Evolutionary conservation across 2,329 filamentous ascomycete species (phyloP), one percentile per base, ranked within the genome.

Genomic region (Scorias spongiosa): DNA sequence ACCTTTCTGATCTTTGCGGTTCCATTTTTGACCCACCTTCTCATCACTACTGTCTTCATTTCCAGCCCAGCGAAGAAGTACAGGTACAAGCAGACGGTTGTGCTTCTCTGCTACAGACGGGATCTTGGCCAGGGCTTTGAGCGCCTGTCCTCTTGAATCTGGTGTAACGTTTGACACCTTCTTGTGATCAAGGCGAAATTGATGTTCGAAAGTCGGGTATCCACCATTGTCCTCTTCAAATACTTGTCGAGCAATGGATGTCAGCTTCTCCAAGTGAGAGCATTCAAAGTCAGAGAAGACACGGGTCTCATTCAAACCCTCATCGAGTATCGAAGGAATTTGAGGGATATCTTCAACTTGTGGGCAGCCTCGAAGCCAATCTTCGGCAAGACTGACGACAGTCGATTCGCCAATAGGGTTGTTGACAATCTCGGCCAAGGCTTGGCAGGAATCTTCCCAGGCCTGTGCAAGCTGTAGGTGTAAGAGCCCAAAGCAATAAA

Each of bases 401-500:
- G 74, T 67, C 29, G 81, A 78, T 57, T 95, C 87, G 17, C 84
- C 86, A 34, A 67, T 63, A 50, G 81, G 80, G 17, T 72, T 73
- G 51, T 84, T 74, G 15, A 79, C 75, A 43, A 98, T 78, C 42
- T 80, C 72, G 55, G 85, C 82, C 55, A 98, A 65, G 1, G 84
- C 78, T 44, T 78, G 74, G 42, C 81, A 77, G 1, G 84, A 76
- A 54, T 93, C 85, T 47, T 93, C 84, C 84, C 89, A 95, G 5
- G 93, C 70, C 30, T 86, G 86, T 1, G 87, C 76, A 50, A 95
- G 71, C 52, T 82, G 84, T 41, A 93, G 78, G 1, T 88, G 91
- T 47, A 96, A 72, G 63, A 95, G 74, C 41, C 91, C 91, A 54
- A 95, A 94, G 54, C 86, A 79, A 55, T 88, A 96, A 0, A 76